A percentile compares a stretch with the other conserved stretches of the same genome.
Conservation (phyloP, 495 filamentous ascomycete species). For the Neurospora sp. region DNA sequence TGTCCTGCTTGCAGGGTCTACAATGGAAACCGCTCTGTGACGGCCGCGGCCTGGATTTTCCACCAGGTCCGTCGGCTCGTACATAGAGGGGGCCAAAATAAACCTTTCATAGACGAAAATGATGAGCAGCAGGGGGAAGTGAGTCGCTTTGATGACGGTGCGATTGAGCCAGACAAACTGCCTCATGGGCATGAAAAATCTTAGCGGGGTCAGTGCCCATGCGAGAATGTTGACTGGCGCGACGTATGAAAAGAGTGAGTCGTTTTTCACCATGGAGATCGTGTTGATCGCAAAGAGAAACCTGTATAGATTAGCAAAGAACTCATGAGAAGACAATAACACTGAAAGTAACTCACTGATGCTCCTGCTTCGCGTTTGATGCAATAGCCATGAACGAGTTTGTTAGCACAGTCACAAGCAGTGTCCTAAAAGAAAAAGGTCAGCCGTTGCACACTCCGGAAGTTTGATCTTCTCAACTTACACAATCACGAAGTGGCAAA, state of each 20-base stretch:
- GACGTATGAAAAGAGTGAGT: conserved; percentile 84
- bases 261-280: conserved; percentile 92
- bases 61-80: conserved; percentile 67
- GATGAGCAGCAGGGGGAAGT: conserved; percentile 72
- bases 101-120: conserved; percentile 82
- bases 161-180: conserved; percentile 74
- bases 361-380: conserved; percentile 83
- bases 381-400: conserved; percentile 93
- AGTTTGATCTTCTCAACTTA: conserved; percentile 12
- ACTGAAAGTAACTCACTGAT: conserved; percentile 43
- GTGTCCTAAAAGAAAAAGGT: conserved; percentile 40
- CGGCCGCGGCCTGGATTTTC: conserved; percentile 30
- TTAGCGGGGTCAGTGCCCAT: conserved; percentile 72
- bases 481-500: conserved; percentile 91
- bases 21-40: conserved; percentile 43
- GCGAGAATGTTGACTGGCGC: conserved; percentile 81
- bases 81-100: conserved; percentile 55
- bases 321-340: background rate
- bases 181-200: conserved; percentile 67
- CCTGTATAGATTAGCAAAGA: conserved; percentile 14
- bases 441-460: background rate
- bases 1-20: conserved; percentile 35
- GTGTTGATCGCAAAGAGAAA: conserved; percentile 91
- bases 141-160: conserved; percentile 77
- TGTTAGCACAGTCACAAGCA: conserved; percentile 82